Evolutionary conservation across 495 filamentous ascomycete genomes (phyloP), one percentile per base, ranked within the genome.

Genomic region (Letharia columbiana): DNA sequence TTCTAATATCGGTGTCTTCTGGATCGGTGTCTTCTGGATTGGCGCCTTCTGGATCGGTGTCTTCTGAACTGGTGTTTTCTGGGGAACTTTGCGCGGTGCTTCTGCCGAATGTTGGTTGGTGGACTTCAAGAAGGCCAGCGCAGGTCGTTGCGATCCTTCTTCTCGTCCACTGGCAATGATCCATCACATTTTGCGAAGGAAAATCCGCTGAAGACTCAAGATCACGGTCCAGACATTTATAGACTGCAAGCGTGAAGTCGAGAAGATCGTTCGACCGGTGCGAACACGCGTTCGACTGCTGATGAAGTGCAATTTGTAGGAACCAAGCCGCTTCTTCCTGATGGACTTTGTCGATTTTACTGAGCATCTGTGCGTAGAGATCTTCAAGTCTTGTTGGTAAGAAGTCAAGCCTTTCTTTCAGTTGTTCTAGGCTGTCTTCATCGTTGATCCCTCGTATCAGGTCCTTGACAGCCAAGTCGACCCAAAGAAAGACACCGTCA

Each of bases 401-500:
- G 10, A 1, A 28, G 1, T 13, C 2, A 45, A 62, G 60, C 20
- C 60, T 40, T 23, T 62, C 37, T 31, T 31, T 7, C 28, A 62
- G 40, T 17, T 45, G 37, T 15, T 47, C n/a, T 15, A 17, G 35
- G 41, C 40, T 47, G 31, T 62, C 60, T 33, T 42, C 39, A 47
- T 62, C 28, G 9, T 17, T 45, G 28, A 45, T 33, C 7, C 60
- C 40, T 42, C 40, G 39, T 42, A 41, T 45, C 33, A 5, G 60
- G 15, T 62, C 41, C 28, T 62, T 40, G 15, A 62, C 35, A 6
- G 60, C 60, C n/a, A 62, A 31, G 33, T n/a, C 18, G 13, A 62
- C 60, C 60, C 60, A 61, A 6, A 61, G 15, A 42, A 61, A 61
- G 2, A 61, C 60, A n/a, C 60, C 60, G 12, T 62, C 40, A 6